phyloP scores from a whole-genome alignment of 768 basidiomycete species.

The Suillus sp. region DNA sequence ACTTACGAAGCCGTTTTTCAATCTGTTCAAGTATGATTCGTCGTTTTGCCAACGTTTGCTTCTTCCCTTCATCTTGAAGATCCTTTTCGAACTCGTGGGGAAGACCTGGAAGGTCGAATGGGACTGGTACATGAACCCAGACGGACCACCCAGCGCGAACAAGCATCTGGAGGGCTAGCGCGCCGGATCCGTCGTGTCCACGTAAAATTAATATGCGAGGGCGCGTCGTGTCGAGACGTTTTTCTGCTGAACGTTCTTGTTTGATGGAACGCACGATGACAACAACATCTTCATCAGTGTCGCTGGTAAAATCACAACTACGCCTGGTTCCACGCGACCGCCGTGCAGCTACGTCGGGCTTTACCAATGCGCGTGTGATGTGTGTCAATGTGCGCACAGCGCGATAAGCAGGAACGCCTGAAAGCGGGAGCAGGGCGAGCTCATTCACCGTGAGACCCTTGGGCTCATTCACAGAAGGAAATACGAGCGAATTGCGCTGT shows the following conservation, averaged over 20 bases:
- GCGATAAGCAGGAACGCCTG: conserved; percentile 80
- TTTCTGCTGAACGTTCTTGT: conserved; percentile 10
- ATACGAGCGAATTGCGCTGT: conserved; percentile 16
- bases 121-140: conserved; percentile 62
- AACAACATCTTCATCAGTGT: conserved; percentile 9
- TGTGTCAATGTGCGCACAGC: conserved; percentile 69
- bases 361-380: conserved; percentile 30
- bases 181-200: conserved; percentile 75
- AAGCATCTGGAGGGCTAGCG: conserved; percentile 79
- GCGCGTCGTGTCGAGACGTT: conserved; percentile 22
- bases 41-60: conserved; percentile 41
- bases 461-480: conserved; percentile 14
- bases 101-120: conserved; percentile 34
- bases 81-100: conserved; percentile 41
- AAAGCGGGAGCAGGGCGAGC: conserved; percentile 77
- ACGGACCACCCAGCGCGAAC: conserved; percentile 69
- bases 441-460: conserved; percentile 59
- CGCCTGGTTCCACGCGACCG: not conserved
- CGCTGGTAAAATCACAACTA: conserved; percentile 28
- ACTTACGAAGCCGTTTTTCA: conserved; percentile 57
- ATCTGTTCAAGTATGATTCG: conserved; percentile 45
- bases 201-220: conserved; percentile 64
- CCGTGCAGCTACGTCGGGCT: conserved; percentile 8
- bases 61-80: conserved; percentile 32
- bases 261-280: not conserved